phyloP scores from a whole-genome alignment of 2,329 filamentous ascomycete genomes.

The Diatrype stigma region DNA sequence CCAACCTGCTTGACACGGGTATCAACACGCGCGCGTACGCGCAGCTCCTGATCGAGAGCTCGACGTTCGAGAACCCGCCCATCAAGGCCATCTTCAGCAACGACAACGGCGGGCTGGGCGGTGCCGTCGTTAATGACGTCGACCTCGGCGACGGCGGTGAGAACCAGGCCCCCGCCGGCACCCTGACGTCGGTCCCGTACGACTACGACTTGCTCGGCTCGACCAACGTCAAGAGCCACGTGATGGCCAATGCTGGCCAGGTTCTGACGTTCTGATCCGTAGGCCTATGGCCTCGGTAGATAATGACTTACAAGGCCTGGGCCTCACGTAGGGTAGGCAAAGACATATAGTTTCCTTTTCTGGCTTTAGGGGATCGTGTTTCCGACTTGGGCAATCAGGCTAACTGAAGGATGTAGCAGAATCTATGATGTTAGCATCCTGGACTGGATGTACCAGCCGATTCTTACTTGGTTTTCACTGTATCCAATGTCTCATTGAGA shows the following conservation, averaged over 20 bases:
- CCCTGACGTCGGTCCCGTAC: constrained; percentile 37
- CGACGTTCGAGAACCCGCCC: constrained; percentile 12
- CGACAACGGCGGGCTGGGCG: constrained; percentile 27
- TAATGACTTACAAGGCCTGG: too few species aligned
- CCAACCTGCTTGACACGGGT: constrained; percentile 5
- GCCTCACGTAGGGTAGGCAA: too few species aligned
- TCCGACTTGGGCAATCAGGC: too few species aligned
- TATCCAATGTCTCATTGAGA: too few species aligned
- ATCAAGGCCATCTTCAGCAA: constrained; percentile 31
- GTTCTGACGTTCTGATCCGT: constrained; percentile 12
- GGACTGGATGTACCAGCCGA: too few species aligned
- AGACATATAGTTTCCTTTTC: too few species aligned
- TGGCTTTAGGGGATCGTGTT: too few species aligned
- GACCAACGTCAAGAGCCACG: constrained; percentile 30
- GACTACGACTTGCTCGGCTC: constrained; percentile 34
- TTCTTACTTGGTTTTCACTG: too few species aligned
- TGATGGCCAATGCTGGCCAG: constrained; percentile 21
- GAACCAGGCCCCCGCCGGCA: constrained; percentile 35
- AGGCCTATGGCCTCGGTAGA: too few species aligned
- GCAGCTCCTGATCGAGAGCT: constrained; percentile 15
- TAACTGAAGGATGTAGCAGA: too few species aligned
- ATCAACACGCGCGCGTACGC: constrained; percentile 12
- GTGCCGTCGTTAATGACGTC: constrained; percentile 32
- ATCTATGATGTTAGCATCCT: too few species aligned
- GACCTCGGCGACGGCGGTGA: constrained; percentile 36